Evolutionary conservation across 2,329 filamentous ascomycete species (phyloP).

Genomic region (Botryotinia convoluta): DNA sequence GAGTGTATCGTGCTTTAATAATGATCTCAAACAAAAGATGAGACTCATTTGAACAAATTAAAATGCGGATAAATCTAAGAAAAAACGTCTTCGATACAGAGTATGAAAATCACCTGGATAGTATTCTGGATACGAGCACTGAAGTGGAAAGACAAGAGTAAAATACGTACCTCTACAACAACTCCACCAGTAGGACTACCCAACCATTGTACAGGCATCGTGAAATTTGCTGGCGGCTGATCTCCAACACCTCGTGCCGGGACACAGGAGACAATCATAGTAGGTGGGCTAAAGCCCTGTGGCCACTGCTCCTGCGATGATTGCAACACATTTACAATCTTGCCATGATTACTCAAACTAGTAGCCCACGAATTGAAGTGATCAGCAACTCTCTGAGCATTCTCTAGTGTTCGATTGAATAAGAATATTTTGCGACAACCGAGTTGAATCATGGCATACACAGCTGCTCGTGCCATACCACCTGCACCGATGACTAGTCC

Average conservation of each 20-base stretch:
- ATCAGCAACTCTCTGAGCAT: constrained; percentile 62
- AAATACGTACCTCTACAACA: constrained; percentile 55
- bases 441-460: constrained; percentile 75
- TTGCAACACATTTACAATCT: constrained; percentile 49
- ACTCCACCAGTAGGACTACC: constrained; percentile 72
- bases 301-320: constrained; percentile 64
- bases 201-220: constrained; percentile 67
- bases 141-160: neutral
- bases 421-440: constrained; percentile 75
- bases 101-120: neutral
- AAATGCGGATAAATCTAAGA: neutral
- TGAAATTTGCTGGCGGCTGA: constrained; percentile 65
- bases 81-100: neutral
- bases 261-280: constrained; percentile 74
- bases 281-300: constrained; percentile 58
- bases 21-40: neutral
- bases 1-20: neutral
- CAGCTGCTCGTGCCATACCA: constrained; percentile 75
- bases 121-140: neutral
- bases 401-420: constrained; percentile 64
- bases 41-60: neutral
- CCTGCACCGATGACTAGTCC: constrained; percentile 64
- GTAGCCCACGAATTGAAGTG: constrained; percentile 60
- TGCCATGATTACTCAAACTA: constrained; percentile 33
- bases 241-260: constrained; percentile 66